Conservation (phyloP, 2,329 filamentous ascomycete genomes). For the Thielaviopsis ethacetica region DNA sequence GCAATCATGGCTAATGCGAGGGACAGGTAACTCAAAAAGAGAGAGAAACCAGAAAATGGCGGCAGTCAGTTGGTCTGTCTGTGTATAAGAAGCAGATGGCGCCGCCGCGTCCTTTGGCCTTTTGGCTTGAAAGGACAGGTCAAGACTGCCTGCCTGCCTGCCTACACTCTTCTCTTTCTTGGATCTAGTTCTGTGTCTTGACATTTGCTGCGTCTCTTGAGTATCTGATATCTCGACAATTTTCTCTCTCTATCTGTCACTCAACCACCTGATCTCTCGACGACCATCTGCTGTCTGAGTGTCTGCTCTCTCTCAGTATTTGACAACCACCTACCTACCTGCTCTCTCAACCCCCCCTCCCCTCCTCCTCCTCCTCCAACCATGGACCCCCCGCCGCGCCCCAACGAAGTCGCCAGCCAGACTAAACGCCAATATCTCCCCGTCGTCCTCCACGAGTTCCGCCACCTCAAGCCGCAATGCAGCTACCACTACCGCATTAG, state of each 20-base stretch:
- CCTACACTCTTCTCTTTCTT: no score
- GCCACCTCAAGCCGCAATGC: constrained; percentile 35
- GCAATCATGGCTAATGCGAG: neutral
- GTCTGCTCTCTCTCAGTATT: no score
- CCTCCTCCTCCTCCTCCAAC: neutral
- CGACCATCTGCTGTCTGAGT: no score
- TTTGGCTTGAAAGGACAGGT: neutral
- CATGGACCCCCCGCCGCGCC: constrained; percentile 8
- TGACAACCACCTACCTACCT: no score
- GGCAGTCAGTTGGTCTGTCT: neutral
- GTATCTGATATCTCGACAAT: no score
- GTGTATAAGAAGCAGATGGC: neutral
- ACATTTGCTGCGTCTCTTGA: no score
- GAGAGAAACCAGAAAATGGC: neutral
- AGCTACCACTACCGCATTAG: constrained; percentile 42
- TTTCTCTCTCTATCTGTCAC: no score
- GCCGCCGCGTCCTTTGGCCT: neutral
- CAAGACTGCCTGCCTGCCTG: no score
- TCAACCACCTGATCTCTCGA: no score
- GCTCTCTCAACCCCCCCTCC: no score
- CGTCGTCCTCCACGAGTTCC: constrained; percentile 40
- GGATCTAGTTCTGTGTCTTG: no score
- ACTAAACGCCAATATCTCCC: constrained; percentile 40
- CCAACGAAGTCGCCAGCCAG: constrained; percentile 7
- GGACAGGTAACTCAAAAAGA: neutral